Evolutionary conservation across 2,329 filamentous ascomycete species (phyloP).

Genomic region (Blastomyces parvus): DNA sequence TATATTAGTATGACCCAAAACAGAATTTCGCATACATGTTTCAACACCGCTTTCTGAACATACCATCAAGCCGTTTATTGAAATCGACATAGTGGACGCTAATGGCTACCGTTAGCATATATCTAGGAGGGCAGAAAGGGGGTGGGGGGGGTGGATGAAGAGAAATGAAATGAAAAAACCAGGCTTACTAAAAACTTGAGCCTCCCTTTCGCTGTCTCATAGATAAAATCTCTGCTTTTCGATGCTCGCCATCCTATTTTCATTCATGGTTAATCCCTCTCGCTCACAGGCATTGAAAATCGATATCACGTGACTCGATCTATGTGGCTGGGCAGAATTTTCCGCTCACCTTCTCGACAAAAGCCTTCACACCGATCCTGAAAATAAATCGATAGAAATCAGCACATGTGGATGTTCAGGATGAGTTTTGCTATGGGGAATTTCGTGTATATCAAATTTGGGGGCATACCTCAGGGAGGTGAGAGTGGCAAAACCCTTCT

Average conservation of each 20-base stretch:
- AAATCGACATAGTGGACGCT: conserved; percentile 94
- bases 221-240: conserved; percentile 92
- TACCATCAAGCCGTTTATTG: conserved; percentile 69
- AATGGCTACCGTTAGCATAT: not conserved
- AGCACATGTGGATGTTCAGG: conserved; percentile 8
- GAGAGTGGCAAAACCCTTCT: conserved; percentile 75
- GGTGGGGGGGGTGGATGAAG: too few relatives aligned
- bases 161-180: not conserved
- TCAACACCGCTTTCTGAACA: conserved; percentile 12
- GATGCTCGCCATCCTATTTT: conserved; percentile 62
- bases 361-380: conserved; percentile 57
- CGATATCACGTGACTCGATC: conserved; percentile 15
- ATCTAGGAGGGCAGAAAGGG: not conserved
- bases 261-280: conserved; percentile 3
- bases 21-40: not conserved
- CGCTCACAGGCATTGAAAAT: not conserved
- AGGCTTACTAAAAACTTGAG: conserved; percentile 64
- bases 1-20: conserved; percentile 28
- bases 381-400: conserved; percentile 3
- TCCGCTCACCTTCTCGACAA: conserved; percentile 56
- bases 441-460: not conserved
- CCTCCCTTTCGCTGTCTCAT: conserved; percentile 84
- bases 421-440: not conserved
- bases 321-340: not conserved
- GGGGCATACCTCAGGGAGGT: conserved; percentile 64